Evolutionary conservation across 352 stramenopile genomes (phyloP), one percentile per base, ranked within the genome.

Genomic region (Phytophthora ramorum): DNA sequence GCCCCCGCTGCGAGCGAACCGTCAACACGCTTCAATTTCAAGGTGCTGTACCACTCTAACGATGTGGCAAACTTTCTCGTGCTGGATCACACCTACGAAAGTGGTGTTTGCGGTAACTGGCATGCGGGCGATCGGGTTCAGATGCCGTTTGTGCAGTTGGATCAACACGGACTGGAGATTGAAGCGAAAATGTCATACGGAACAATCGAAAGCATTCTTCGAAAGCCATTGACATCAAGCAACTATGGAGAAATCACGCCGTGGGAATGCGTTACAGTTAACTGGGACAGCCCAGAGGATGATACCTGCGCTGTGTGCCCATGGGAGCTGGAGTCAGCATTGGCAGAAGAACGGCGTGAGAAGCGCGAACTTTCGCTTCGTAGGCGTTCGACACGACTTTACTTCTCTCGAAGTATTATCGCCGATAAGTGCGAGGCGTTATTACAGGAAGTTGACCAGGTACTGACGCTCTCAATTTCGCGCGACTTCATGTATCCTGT

Each of bases 21-120:
- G 12, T 80, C 79, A 9, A 46, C 78, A 45, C 77, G 83, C 13
- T 85, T 83, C 38, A 66, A 64, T 45, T 91, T 97, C 61, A 89
- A 87, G 50, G 32, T 94, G 30, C 30, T 79, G 24, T 92, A 89
- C 38, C 88, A 93, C 40, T 85, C 88, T 6, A 86, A 94, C 59
- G 84, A 96, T 45, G 71, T 91, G 9, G 81, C 88, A 4, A 95
- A 96, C 46, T 97, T 96, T 46, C 48, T 97, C 24, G 75, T 97
- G 26, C 65, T 96, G n/a, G 82, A 95, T 52, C 84, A 96, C 51
- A 65, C 82, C 7, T 96, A 90, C 44, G 87, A 95, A 40, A 88
- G 69, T 44, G 88, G 88, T 14, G 81, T 97, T n/a, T 81, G 75
- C n/a, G 76, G 75, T 10, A 72, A 75, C 9, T 95, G 87, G 85